These are phyloP conservation scores for Cucumis variabilis DNA, from an alignment of 331 rosid species.

Conservation along the genomic window DNA sequence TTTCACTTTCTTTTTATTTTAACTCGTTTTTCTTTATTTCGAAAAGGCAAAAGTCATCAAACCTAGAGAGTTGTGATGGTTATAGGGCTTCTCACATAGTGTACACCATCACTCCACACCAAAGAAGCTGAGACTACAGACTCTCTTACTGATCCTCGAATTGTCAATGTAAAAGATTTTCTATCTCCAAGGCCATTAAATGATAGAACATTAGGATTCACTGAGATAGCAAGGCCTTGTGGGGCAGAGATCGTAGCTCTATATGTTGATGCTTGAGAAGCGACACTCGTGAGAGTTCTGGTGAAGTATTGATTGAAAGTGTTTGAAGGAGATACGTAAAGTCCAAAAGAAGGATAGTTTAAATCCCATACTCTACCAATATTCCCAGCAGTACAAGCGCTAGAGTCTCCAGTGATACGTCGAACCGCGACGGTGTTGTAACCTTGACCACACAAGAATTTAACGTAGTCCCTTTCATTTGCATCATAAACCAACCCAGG, in stretches of 20 bases:
- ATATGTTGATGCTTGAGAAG: not conserved
- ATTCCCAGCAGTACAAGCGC: conserved; percentile 21
- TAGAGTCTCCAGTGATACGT: not conserved
- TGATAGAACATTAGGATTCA: not conserved
- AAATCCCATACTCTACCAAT: conserved; percentile 23
- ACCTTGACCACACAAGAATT: conserved; percentile 31
- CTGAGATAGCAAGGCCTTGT: not conserved
- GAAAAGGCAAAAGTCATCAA: too few relatives aligned
- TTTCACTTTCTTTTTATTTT: too few relatives aligned
- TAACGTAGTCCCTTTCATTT: conserved; percentile 31
- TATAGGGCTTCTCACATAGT: conserved; percentile 45
- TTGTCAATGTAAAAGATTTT: conserved; percentile 28
- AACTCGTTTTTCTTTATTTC: too few relatives aligned
- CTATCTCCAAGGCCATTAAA: conserved; percentile 37
- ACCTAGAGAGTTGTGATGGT: conserved; percentile 1
- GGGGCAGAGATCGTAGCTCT: not conserved
- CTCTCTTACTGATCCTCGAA: not conserved
- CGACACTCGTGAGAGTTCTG: conserved; percentile 10
- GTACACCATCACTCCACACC: conserved; percentile 43
- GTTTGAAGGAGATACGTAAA: not conserved
- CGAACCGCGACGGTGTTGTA: conserved; percentile 22
- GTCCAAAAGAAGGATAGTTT: conserved; percentile 30
- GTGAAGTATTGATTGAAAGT: not conserved
- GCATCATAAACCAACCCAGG: conserved; percentile 46
- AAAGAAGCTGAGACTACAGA: conserved; percentile 34